Evolutionary conservation across 2,329 filamentous ascomycete genomes (phyloP).

Genomic region (Septoria linicola): DNA sequence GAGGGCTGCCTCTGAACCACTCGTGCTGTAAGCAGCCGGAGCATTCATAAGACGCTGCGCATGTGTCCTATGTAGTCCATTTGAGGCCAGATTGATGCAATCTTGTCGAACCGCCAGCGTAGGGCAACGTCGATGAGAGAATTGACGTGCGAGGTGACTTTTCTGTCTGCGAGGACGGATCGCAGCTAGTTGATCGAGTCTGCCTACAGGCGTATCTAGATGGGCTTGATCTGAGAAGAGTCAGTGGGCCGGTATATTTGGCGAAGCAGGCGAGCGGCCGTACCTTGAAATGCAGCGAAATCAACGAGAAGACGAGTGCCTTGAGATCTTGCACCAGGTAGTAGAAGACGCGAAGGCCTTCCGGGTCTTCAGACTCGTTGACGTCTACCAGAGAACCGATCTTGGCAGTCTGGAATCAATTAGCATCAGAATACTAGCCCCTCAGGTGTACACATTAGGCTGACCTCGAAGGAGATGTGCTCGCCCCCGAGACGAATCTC

Average conservation of each 20-base stretch:
- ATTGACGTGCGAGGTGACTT: too few relatives aligned
- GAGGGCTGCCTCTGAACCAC: too few relatives aligned
- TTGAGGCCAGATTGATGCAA: too few relatives aligned
- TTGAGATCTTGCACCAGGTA: constrained; percentile 98
- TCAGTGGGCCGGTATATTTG: too few relatives aligned
- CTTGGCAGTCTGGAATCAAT: constrained; percentile 74
- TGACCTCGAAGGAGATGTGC: constrained; percentile 95
- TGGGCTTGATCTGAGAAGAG: constrained; percentile 36
- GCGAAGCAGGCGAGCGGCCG: too few relatives aligned
- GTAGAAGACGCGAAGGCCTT: constrained; percentile 95
- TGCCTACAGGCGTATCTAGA: constrained; percentile 20
- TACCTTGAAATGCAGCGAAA: constrained; percentile 95
- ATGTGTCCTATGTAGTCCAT: too few relatives aligned
- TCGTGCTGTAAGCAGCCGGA: too few relatives aligned
- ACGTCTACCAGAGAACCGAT: constrained; percentile 97
- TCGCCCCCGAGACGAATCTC: constrained; percentile 93
- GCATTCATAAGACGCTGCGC: too few relatives aligned
- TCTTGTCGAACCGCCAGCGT: too few relatives aligned
- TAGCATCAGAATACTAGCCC: background rate
- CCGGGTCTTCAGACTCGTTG: constrained; percentile 90
- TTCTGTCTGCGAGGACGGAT: too few relatives aligned
- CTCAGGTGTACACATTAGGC: constrained; percentile 27
- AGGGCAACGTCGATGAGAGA: too few relatives aligned
- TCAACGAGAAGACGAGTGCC: constrained; percentile 92
- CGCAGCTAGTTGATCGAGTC: background rate